phyloP scores from a whole-genome alignment of 169 alveolate species.

The Eimeria tenella region DNA sequence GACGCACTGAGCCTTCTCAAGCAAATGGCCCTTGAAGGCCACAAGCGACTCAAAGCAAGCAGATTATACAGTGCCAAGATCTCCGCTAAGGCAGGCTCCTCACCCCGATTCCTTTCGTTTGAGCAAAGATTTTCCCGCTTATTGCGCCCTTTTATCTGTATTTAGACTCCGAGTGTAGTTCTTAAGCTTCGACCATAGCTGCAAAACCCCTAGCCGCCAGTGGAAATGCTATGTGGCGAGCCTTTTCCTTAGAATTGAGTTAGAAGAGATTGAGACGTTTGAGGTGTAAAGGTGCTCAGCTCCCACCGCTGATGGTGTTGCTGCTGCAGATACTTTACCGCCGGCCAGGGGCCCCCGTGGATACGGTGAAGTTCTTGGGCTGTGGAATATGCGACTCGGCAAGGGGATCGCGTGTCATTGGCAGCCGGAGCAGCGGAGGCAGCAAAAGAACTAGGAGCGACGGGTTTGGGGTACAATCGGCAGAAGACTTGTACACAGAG shows the following conservation, averaged over 20 bases:
- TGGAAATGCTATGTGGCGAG: no score
- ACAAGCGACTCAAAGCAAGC: conserved; percentile 37
- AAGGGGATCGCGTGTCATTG: conserved; percentile 55
- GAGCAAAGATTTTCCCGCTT: no score
- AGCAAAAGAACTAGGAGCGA: neutral
- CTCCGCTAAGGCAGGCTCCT: conserved; percentile 39
- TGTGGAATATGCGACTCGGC: conserved; percentile 67
- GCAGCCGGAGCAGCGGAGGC: conserved; percentile 37
- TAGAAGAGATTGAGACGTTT: neutral
- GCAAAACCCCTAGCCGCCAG: no score
- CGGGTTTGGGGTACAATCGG: conserved; percentile 17
- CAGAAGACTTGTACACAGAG: conserved; percentile 34
- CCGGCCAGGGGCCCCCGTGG: conserved; percentile 50
- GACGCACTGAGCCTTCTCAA: conserved; percentile 48
- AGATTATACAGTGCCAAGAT: conserved; percentile 23
- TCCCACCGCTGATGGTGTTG: conserved; percentile 13
- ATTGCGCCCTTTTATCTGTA: no score
- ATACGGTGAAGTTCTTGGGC: conserved; percentile 65
- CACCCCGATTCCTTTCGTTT: neutral
- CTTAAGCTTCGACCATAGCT: no score
- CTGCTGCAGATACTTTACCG: conserved; percentile 64
- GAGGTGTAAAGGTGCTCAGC: neutral
- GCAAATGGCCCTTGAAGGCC: conserved; percentile 73
- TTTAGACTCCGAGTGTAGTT: no score
- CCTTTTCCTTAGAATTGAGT: neutral